phyloP scores from a whole-genome alignment of 257 asterid genomes.

The Mentha longifolia region DNA sequence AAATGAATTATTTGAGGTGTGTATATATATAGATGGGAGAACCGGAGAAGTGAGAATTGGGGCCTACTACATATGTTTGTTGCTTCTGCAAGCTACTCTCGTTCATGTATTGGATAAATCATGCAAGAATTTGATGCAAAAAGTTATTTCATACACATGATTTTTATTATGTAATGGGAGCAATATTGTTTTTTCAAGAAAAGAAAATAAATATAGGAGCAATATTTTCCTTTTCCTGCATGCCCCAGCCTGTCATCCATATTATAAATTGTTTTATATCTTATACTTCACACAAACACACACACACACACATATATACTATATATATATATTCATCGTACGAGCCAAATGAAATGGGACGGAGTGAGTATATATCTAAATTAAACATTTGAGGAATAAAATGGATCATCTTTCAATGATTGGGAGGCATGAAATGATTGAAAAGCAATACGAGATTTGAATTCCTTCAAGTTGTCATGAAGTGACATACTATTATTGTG shows the following conservation, averaged over 20 bases:
- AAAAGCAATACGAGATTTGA: constrained; percentile 44
- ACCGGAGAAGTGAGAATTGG: constrained; percentile 3
- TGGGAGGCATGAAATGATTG: constrained; percentile 49
- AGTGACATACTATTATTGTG: constrained; percentile 39
- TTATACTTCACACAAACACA: too few relatives aligned
- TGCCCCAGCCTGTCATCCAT: too few relatives aligned
- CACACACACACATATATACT: too few relatives aligned
- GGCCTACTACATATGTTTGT: constrained; percentile 1
- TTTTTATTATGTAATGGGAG: too few relatives aligned
- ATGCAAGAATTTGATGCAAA: background rate
- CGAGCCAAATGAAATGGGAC: too few relatives aligned
- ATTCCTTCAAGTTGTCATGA: constrained; percentile 49
- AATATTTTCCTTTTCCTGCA: too few relatives aligned
- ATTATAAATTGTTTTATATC: too few relatives aligned
- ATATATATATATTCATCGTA: too few relatives aligned
- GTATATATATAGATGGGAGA: constrained; percentile 11
- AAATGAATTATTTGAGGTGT: background rate
- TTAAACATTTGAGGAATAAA: constrained; percentile 38
- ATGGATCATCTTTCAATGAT: constrained; percentile 47
- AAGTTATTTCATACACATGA: background rate
- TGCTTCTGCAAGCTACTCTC: constrained; percentile 10
- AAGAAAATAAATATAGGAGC: too few relatives aligned
- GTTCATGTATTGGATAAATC: background rate
- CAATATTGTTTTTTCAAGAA: too few relatives aligned
- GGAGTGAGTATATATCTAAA: too few relatives aligned